Base-by-base conservation (phyloP, 2,329 filamentous ascomycete genomes). In the Dothistroma pini region DNA sequence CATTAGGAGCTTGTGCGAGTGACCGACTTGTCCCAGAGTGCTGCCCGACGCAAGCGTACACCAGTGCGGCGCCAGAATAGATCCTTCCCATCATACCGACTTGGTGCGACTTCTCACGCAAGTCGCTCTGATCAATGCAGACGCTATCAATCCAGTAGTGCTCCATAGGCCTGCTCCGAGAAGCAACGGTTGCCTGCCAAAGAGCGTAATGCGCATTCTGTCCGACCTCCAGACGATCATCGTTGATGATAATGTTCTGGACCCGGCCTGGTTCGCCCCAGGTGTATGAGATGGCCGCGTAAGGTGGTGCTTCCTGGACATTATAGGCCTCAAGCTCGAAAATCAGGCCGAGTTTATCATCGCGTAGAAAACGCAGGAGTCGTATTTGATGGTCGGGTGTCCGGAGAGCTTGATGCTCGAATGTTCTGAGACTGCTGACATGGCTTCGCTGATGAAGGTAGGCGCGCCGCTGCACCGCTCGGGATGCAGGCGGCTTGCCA, bases 71-170 rank as follows among this genome's bases (percentile, higher is more conserved):
- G 1, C 9, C 19, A 14, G 32, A 49, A 32, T 64, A 66, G 38
- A 66, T 64, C 1, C 35, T 31, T 0, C 44, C 49, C 61, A 66
- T 64, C 54, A 61, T 54, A 8, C 38, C 32, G 2, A 66, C 61
- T 35, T 64, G 61, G 1, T 41, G 25, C 19, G 41, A 47, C 16
- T 57, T 56, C 34, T 66, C 63, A 6, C 32, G 25, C 19, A 55
- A 25, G 44, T 62, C 44, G 12, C 16, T 19, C 35, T 66, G 61
- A 34, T 64, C 49, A 11, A 66, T 60, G 16, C 63, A 64, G 2
- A 66, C 16, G 2, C 55, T 53, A 32, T 64, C 61, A 29, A 58
- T 60, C 63, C 63, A 66, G 12, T 60, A 53, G 41, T 58, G 29
- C 41, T 49, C 10, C 1, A 21, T 4, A 21, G 4, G 6, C 19